These are phyloP conservation scores for Macrophomina tecta DNA, from an alignment of 2,329 filamentous ascomycete genomes.

Conservation along the genomic window DNA sequence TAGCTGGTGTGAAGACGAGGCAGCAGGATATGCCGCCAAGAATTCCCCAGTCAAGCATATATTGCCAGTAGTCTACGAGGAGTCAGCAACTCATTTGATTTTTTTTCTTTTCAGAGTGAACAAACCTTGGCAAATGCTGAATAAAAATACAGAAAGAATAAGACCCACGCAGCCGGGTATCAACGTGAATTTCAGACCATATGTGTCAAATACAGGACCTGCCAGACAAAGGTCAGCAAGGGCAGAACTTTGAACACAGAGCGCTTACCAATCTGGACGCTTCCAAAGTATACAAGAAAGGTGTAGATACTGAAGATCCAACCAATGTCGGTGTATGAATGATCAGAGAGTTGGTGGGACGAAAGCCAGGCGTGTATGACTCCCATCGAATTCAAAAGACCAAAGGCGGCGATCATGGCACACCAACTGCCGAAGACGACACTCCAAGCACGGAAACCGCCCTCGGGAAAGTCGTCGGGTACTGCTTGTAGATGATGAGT, in stretches of 20 bases:
- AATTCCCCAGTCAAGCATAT: constrained; percentile 48
- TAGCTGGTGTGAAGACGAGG: constrained; percentile 45
- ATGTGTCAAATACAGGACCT: constrained; percentile 48
- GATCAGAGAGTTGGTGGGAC: constrained; percentile 43
- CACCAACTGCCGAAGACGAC: constrained; percentile 52
- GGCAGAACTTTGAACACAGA: not conserved
- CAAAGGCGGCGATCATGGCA: constrained; percentile 49
- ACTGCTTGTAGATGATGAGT: constrained; percentile 20
- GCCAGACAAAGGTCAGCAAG: not conserved
- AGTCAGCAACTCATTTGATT: constrained; percentile 10
- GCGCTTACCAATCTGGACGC: constrained; percentile 39
- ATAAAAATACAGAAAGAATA: constrained; percentile 38
- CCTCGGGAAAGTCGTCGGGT: constrained; percentile 44
- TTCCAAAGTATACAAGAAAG: constrained; percentile 47
- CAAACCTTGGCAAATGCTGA: constrained; percentile 39
- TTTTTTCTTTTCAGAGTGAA: not conserved
- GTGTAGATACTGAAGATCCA: constrained; percentile 51
- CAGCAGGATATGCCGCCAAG: constrained; percentile 48
- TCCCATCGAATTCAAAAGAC: constrained; percentile 48
- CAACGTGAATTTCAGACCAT: constrained; percentile 40
- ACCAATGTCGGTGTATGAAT: constrained; percentile 45
- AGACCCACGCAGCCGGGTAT: constrained; percentile 41
- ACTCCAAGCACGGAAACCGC: constrained; percentile 50
- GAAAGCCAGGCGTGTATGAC: constrained; percentile 49
- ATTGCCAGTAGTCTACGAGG: constrained; percentile 47